phyloP scores from a whole-genome alignment of 108 stramenopile species.

The Epithemia pelagica region DNA sequence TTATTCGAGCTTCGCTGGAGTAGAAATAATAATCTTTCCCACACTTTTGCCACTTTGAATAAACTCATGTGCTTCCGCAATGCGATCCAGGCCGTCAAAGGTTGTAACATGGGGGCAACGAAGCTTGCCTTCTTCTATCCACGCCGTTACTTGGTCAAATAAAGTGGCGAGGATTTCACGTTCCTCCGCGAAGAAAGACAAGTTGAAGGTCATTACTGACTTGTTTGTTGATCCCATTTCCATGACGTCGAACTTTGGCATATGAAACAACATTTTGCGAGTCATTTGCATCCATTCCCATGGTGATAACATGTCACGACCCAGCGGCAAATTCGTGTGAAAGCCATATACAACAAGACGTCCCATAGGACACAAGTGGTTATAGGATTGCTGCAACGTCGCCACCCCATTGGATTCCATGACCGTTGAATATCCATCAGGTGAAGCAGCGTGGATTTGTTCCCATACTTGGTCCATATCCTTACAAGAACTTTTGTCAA shows the following conservation, averaged over 20 bases:
- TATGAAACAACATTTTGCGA: slow-evolving; percentile 27
- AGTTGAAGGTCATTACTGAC: slow-evolving; percentile 76
- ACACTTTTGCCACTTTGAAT: slow-evolving; percentile 76
- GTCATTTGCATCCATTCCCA: slow-evolving; percentile 78
- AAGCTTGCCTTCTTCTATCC: slow-evolving; percentile 51
- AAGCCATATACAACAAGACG: slow-evolving; percentile 83
- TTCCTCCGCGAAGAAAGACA: slow-evolving; percentile 85
- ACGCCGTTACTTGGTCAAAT: slow-evolving; percentile 65
- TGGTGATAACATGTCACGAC: slow-evolving; percentile 57
- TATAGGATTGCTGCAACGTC: slow-evolving; percentile 71
- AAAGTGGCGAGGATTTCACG: slow-evolving; percentile 48
- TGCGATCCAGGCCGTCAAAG: slow-evolving; percentile 46
- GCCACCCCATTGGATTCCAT: slow-evolving; percentile 85
- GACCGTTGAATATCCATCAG: slow-evolving; percentile 55
- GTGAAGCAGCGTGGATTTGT: slow-evolving; percentile 29
- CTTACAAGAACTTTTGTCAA: slow-evolving; percentile 51
- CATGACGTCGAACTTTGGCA: slow-evolving; percentile 89
- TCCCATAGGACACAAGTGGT: slow-evolving; percentile 70
- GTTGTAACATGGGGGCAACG: slow-evolving; percentile 46
- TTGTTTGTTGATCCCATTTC: slow-evolving; percentile 61
- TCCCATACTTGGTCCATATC: slow-evolving; percentile 41
- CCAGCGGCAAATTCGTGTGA: slow-evolving; percentile 81
- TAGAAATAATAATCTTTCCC: slow-evolving; percentile 77
- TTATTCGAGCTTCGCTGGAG: too few relatives aligned
- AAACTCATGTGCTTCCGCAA: slow-evolving; percentile 62